These are phyloP conservation scores for Penicillium thymicola DNA, from an alignment of 2,329 filamentous ascomycete genomes.

Conservation along the genomic window DNA sequence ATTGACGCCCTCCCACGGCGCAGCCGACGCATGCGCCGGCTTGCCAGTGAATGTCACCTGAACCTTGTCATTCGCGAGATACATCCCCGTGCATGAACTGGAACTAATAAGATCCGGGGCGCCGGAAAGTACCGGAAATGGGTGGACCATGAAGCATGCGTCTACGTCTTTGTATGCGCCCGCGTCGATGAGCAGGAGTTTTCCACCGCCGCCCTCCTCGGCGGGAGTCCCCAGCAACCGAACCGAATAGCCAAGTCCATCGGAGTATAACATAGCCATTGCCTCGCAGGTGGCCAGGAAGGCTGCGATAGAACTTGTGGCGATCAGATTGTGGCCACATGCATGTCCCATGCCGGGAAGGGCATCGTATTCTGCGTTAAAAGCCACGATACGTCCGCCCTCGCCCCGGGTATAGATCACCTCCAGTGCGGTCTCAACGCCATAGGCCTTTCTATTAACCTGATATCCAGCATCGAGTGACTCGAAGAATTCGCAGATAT, in stretches of 20 bases:
- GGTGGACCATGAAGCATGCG: slow-evolving; percentile 39
- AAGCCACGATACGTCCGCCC: slow-evolving; percentile 26
- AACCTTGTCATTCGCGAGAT: slow-evolving; percentile 32
- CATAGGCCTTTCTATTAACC: slow-evolving; percentile 13
- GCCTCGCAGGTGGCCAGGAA: slow-evolving; percentile 24
- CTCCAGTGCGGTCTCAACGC: slow-evolving; percentile 11
- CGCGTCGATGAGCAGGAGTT: slow-evolving; percentile 35
- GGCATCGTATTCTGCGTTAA: slow-evolving; percentile 35
- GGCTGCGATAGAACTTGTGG: slow-evolving; percentile 24
- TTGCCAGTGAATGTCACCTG: slow-evolving; percentile 47
- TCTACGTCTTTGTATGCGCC: slow-evolving; percentile 37
- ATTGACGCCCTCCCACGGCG: slow-evolving; percentile 57
- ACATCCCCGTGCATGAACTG: slow-evolving; percentile 8
- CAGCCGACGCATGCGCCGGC: slow-evolving; percentile 54
- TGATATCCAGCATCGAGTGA: slow-evolving; percentile 7
- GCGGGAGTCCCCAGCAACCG: slow-evolving; percentile 30
- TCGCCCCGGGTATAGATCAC: slow-evolving; percentile 25
- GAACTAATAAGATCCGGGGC: slow-evolving; percentile 7
- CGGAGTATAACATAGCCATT: slow-evolving; percentile 10
- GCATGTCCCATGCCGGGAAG: slow-evolving; percentile 30
- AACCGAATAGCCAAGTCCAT: slow-evolving; percentile 13
- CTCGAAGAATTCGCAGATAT: slow-evolving; percentile 16
- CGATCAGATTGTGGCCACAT: slow-evolving; percentile 31
- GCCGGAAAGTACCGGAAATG: slow-evolving; percentile 13
- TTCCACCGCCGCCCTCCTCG: slow-evolving; percentile 31